phyloP scores from a whole-genome alignment of 805 yeast species.

The Myxozyma lipomycoides region DNA sequence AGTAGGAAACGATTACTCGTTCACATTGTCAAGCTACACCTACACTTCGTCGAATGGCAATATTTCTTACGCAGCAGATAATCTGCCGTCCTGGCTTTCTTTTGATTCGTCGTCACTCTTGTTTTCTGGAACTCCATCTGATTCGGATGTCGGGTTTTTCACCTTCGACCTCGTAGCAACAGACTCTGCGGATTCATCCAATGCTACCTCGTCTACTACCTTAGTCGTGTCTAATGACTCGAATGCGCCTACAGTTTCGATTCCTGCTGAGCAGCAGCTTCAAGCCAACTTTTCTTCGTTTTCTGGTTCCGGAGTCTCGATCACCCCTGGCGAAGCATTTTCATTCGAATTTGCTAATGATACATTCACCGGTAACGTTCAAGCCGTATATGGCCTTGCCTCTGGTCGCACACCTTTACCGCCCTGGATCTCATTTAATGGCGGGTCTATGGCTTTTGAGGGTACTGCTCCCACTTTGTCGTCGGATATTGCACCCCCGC shows the following conservation, averaged over 20 bases:
- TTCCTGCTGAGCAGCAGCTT: slow-evolving; percentile 47
- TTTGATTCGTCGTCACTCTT: slow-evolving; percentile 62
- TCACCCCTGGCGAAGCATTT: slow-evolving; percentile 66
- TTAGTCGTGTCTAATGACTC: slow-evolving; percentile 57
- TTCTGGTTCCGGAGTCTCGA: slow-evolving; percentile 66
- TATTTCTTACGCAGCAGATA: slow-evolving; percentile 53
- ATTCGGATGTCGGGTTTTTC: slow-evolving; percentile 35
- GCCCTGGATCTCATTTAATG: slow-evolving; percentile 76
- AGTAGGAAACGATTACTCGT: slow-evolving; percentile 55
- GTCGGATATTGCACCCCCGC: slow-evolving; percentile 84
- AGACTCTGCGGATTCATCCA: slow-evolving; percentile 48
- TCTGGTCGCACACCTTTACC: slow-evolving; percentile 83
- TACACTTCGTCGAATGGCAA: slow-evolving; percentile 47
- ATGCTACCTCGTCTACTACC: slow-evolving; percentile 42
- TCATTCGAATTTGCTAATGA: slow-evolving; percentile 57
- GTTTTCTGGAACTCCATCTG: slow-evolving; percentile 60
- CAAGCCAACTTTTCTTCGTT: slow-evolving; percentile 66
- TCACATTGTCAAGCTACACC: slow-evolving; percentile 68
- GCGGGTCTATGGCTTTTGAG: slow-evolving; percentile 56
- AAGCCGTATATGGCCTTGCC: slow-evolving; percentile 77
- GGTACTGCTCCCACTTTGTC: slow-evolving; percentile 88
- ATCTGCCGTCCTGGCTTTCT: slow-evolving; percentile 72
- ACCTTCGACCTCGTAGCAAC: slow-evolving; percentile 57
- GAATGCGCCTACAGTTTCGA: slow-evolving; percentile 50
- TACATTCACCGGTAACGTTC: slow-evolving; percentile 57